Base-by-base conservation (phyloP, 768 basidiomycete genomes). In the Boletus huronensis region DNA sequence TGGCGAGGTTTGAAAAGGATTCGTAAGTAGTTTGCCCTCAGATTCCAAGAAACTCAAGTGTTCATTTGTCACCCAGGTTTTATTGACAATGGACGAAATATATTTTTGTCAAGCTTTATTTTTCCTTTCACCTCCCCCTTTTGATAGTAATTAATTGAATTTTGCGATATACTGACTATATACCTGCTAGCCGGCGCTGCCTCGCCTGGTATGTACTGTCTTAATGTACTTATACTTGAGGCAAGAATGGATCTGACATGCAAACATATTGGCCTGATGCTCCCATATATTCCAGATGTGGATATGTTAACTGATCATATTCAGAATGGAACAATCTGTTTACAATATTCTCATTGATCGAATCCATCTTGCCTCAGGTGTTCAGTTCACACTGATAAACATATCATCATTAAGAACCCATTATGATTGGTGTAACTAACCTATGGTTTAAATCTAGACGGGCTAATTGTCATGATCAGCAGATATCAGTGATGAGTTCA, bases 1-100 rank as follows among this genome's bases (percentile, higher is more conserved):
- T 53, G 79, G 45, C 25, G 67, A 71, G 45, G 75, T 76, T 54
- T 68, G 53, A 69, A 26, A 16, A 8, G 35, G 23, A 25, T 5
- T 21, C 19, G 48, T 34, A 36, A 32, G 51, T 35, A 2, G 19
- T 14, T 28, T 21, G 2, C 25, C 21, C 21, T 36, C 19, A 0
- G 16, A 28, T 43, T 31, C 36, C 19, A 42, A 26, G 32, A 9
- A 43, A 3, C 6, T 43, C 19, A 31, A 14, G 7, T 2, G 10
- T 40, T 36, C 34, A 25, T 16, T n/a, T 3, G 16, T 26, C 19
- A 17, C n/a, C 34, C 19, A 51, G 29, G 41, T 28, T 42, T 45
- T 26, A 35, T n/a, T 21, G 11, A 25, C 11, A 35, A 25, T 31
- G 6, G 7, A 35, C 17, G 44, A 53, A 34, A 45, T 29, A 6